Conservation (phyloP, 2,329 filamentous ascomycete genomes). For the Ilyonectria mors-panacis region DNA sequence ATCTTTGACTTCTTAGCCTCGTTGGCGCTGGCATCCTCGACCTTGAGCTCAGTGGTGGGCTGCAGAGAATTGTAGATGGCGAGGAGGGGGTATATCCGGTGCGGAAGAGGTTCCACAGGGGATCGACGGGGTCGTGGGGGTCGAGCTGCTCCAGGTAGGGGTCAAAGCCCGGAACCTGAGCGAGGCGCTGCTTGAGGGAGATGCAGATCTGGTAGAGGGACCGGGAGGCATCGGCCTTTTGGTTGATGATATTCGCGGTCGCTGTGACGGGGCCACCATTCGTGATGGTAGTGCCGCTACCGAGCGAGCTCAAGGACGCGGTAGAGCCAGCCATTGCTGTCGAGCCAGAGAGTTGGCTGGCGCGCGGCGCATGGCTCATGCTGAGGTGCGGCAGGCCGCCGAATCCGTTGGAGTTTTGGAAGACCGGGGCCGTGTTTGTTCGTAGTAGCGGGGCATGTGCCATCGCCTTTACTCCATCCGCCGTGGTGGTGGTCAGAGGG, state of each 20-base stretch:
- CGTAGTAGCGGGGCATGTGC: conserved; percentile 72
- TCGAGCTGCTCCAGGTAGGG: conserved; percentile 80
- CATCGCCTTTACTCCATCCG: conserved; percentile 67
- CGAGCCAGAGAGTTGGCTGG: conserved; percentile 75
- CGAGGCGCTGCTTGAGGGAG: conserved; percentile 83
- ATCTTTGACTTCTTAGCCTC: conserved; percentile 87
- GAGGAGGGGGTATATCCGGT: conserved; percentile 86
- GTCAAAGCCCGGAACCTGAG: conserved; percentile 88
- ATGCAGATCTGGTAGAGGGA: conserved; percentile 98
- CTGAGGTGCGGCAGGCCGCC: conserved; percentile 60
- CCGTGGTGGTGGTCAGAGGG: conserved; percentile 34
- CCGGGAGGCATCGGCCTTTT: conserved; percentile 90
- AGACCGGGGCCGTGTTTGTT: conserved; percentile 72
- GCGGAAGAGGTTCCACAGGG: conserved; percentile 90
- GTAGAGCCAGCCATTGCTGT: conserved; percentile 69
- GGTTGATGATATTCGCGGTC: conserved; percentile 96
- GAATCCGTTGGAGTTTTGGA: conserved; percentile 64
- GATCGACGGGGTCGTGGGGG: conserved; percentile 83
- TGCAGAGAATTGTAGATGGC: conserved; percentile 90
- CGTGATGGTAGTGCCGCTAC: conserved; percentile 60
- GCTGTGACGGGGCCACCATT: conserved; percentile 77
- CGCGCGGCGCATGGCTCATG: conserved; percentile 69
- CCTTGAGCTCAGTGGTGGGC: conserved; percentile 76
- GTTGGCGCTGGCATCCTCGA: conserved; percentile 73
- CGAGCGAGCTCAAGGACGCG: conserved; percentile 66